Conservation (phyloP, 495 filamentous ascomycete species). For the Emericellopsis terricola region DNA sequence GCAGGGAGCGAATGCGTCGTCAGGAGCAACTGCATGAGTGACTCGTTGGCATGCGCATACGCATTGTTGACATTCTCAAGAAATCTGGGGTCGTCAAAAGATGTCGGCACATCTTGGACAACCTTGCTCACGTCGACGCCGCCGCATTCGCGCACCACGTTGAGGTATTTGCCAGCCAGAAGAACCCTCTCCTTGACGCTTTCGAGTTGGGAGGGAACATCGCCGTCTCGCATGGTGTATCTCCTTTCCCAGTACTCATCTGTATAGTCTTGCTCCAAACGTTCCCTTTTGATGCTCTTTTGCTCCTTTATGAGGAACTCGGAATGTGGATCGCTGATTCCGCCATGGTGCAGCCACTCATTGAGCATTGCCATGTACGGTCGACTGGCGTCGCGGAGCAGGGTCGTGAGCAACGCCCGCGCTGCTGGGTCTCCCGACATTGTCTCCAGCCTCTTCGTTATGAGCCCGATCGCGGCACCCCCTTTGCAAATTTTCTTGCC, state of each 20-base stretch:
- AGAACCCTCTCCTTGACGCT: conserved; percentile 85
- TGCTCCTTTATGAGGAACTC: conserved; percentile 95
- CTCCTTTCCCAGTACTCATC: conserved; percentile 98
- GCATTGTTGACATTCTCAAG: conserved; percentile 89
- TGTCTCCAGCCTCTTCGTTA: conserved; percentile 65
- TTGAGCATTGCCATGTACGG: conserved; percentile 98
- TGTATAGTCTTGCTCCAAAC: conserved; percentile 87
- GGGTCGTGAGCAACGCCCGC: conserved; percentile 53
- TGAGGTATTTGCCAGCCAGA: conserved; percentile 91
- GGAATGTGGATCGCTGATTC: conserved; percentile 81
- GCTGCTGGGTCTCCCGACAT: conserved; percentile 91
- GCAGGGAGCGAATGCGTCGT: conserved; percentile 84
- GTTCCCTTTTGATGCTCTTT: conserved; percentile 81
- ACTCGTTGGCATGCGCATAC: conserved; percentile 89
- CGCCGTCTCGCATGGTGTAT: conserved; percentile 81
- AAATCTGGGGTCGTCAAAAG: conserved; percentile 79
- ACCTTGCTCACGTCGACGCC: conserved; percentile 87
- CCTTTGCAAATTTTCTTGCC: conserved; percentile 90
- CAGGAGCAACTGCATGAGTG: conserved; percentile 75
- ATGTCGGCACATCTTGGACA: conserved; percentile 72
- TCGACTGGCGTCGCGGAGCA: conserved; percentile 73
- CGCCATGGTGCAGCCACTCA: conserved; percentile 93
- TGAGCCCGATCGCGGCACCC: conserved; percentile 66
- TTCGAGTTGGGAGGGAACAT: conserved; percentile 84
- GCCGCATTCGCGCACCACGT: conserved; percentile 91